Evolutionary conservation across 2,329 filamentous ascomycete genomes (phyloP).

Genomic region (Penicillium sp.): DNA sequence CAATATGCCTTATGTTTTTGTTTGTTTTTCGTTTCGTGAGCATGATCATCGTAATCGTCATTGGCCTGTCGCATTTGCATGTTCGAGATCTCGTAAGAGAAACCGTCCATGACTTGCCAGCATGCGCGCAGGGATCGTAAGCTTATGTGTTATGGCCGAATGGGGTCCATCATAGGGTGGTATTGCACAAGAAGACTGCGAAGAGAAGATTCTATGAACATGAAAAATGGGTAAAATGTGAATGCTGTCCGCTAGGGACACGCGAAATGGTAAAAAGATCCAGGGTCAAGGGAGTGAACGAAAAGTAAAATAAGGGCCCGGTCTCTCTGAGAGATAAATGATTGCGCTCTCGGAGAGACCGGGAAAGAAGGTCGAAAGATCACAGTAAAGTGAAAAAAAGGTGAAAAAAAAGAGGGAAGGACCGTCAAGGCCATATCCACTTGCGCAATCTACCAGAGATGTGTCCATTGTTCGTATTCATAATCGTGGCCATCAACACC

Average conservation of each 20-base stretch:
- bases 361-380: conserved; percentile 14
- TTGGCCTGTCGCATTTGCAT: conserved; percentile 3
- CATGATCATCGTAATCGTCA: conserved; percentile 3
- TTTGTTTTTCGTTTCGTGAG: background rate
- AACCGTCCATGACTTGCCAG: background rate
- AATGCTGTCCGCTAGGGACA: conserved; percentile 17
- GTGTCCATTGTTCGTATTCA: conserved; percentile 4
- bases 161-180: conserved; percentile 13
- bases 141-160: background rate
- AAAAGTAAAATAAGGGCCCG: conserved; percentile 11
- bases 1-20: background rate
- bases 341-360: background rate
- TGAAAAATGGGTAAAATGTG: conserved; percentile 3
- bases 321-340: background rate
- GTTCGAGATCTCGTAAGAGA: conserved; percentile 7
- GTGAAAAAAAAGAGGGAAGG: conserved; percentile 9
- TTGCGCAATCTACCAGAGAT: conserved; percentile 22
- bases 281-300: conserved; percentile 12
- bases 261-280: conserved; percentile 6
- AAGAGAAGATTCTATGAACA: conserved; percentile 10
- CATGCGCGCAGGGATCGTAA: conserved; percentile 5
- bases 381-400: conserved; percentile 8
- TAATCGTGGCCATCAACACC: background rate
- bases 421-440: conserved; percentile 16
- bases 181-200: conserved; percentile 16